Base-by-base conservation (phyloP, 306 rosid genomes). In the Medicago lupulina region DNA sequence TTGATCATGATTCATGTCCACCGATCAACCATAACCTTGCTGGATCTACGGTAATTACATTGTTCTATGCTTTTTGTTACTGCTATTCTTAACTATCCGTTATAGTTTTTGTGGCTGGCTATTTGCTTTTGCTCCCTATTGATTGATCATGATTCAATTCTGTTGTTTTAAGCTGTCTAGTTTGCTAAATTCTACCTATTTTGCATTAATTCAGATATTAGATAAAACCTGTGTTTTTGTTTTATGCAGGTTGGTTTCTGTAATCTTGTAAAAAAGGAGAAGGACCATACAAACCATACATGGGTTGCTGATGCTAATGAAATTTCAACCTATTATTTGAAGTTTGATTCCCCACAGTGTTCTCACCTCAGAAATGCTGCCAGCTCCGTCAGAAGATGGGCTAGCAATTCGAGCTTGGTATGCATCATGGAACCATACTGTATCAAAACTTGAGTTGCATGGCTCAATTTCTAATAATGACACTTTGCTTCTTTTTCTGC, bases 281-380 rank as follows among this genome's bases (percentile, higher is more conserved):
- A 86, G 83, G 98, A 95, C 80, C 85, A 86, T 23, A 58, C 23
- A 57, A 90, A 92, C 80, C 79, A 53, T 76, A 82, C 87, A 15
- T 90, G 96, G 98, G 90, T 89, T 65, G 96, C 96, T 18, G 97
- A 92, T 74, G 97, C 96, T 18, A 79, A 88, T 13, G 95, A 90
- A 79, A 88, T 73, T 65, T 90, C 97, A 9, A 70, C 89, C 13
- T 92, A 90, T 87, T 85, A 83, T 87, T 71, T 85, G 79, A 85
- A 76, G 70, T 87, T 87, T 73, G 93, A 92, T 84, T 70, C 88
- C 51, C 68, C 50, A 5, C 81, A 74, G 19, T 85, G 87, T 84
- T 85, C 89, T 81, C 96, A 92, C 87, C 83, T 95, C 64, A 86
- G 80, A 89, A 76, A 72, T 41, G 83, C 93, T 64, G 96, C 93